Evolutionary conservation across 495 filamentous ascomycete genomes (phyloP).

Genomic region (Penicillium cinerascens): DNA sequence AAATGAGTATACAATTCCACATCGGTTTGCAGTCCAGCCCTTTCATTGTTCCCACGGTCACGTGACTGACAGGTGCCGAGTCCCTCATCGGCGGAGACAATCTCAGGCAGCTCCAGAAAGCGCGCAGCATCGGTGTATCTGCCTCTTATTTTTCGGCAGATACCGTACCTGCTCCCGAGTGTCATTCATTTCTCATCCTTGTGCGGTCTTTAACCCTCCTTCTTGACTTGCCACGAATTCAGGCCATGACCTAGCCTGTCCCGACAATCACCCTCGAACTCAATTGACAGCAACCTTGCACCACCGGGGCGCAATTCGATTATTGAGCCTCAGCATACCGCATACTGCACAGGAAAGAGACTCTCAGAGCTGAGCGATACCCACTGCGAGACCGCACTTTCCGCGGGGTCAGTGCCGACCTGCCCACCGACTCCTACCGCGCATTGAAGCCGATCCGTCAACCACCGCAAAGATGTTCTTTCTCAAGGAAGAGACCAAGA

Average conservation of each 20-base stretch:
- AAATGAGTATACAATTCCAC: background rate
- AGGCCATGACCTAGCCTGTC: conserved; percentile 23
- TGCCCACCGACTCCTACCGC: background rate
- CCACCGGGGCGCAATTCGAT: background rate
- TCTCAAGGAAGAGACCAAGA: conserved; percentile 89
- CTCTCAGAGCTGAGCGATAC: background rate
- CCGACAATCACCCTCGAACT: conserved; percentile 11
- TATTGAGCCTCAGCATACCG: background rate
- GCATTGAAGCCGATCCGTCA: background rate
- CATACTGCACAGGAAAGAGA: background rate
- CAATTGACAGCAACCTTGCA: background rate
- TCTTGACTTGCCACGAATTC: conserved; percentile 2
- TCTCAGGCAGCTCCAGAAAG: conserved; percentile 13
- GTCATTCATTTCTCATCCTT: background rate
- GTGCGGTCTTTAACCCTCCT: background rate
- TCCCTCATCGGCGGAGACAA: conserved; percentile 1
- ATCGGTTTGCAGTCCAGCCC: background rate
- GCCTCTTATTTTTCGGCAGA: conserved; percentile 8
- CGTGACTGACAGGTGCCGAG: background rate
- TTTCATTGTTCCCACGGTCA: background rate
- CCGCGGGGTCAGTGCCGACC: background rate
- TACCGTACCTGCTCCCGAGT: conserved; percentile 8
- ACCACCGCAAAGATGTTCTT: conserved; percentile 73
- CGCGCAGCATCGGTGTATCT: conserved; percentile 16
- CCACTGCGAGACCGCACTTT: background rate